These are phyloP conservation scores for Lepidium africanum DNA, from an alignment of 345 rosid species.

Conservation along the genomic window DNA sequence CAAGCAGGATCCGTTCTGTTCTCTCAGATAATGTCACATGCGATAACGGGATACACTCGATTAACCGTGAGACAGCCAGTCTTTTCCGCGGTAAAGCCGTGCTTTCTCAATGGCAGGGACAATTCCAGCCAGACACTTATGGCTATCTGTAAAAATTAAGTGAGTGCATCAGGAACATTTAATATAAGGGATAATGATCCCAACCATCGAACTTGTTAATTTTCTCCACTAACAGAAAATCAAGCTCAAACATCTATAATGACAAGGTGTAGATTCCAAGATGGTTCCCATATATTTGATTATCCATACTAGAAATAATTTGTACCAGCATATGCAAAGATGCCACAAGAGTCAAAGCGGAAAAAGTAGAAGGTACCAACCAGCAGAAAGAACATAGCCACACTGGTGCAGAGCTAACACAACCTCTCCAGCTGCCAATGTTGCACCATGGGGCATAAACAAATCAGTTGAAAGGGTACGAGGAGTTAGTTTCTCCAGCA, in stretches of 20 bases:
- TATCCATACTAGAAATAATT: neutral
- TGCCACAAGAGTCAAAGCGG: constrained; percentile 1
- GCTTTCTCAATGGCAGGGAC: constrained; percentile 94
- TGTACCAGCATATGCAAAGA: neutral
- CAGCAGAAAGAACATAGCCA: constrained; percentile 47
- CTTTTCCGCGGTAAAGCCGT: constrained; percentile 96
- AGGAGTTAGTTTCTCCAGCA: constrained; percentile 67
- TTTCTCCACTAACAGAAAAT: neutral
- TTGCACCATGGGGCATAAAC: constrained; percentile 92
- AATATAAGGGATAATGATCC: neutral
- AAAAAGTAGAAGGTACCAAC: constrained; percentile 39
- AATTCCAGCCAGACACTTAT: constrained; percentile 61
- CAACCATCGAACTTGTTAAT: neutral
- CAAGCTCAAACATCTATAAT: neutral
- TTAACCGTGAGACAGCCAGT: constrained; percentile 85
- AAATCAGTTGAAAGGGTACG: constrained; percentile 84
- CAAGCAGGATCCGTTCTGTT: constrained; percentile 57
- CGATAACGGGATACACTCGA: constrained; percentile 68
- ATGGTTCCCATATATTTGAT: neutral
- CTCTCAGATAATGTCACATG: constrained; percentile 55
- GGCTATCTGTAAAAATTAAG: constrained; percentile 44
- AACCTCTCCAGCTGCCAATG: constrained; percentile 81
- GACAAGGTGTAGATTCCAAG: constrained; percentile 1
- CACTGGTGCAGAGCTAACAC: constrained; percentile 62
- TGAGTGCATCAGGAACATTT: neutral